Evolutionary conservation across 805 yeast genomes (phyloP), one percentile per base, ranked within the genome.

Genomic region (Metschnikowia dekortorum): DNA sequence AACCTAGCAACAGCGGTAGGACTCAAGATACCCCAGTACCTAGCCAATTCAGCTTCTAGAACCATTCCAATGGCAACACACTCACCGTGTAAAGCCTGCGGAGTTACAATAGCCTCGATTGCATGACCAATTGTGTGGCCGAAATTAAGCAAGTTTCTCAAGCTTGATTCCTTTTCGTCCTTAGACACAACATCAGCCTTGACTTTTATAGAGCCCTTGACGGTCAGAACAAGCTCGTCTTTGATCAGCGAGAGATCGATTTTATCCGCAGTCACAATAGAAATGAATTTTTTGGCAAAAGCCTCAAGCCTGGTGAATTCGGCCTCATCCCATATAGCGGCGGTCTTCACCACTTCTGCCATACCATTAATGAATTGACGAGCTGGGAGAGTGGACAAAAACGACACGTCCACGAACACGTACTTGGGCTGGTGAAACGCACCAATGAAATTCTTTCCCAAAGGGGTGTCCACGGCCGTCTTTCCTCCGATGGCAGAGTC

Each of bases 81-180:
- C 70, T 94, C 99, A 53, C 99, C 99, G 63, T 94, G 99, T 41
- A 94, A 78, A 26, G 96, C 94, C 67, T 91, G 89, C 8, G 99
- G 99, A 4, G 98, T 91, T 54, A 94, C 76, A 34, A 94, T 83
- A n/a, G 99, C 98, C 73, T 94, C 99, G 57, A 87, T 90, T 18
- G 99, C 99, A 67, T 94, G 99, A 41, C 99, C 99, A 61, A 94
- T 91, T 30, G 97, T 82, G 68, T 94, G 99, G 34, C 99, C 99
- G 65, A 92, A 94, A 70, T 94, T 94, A 53, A 94, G 77, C 56
- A 94, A 71, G 68, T 94, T 94, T 70, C 99, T 81, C 57, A 94
- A 78, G 3, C 96, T 94, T 44, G 96, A 89, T 69, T 94, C 99
- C 62, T 96, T 85, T 69, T 94, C 99, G 70, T 94, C 99, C 14